Evolutionary conservation across 192 early-diverging fungal species (phyloP).

Genomic region (Geosiphon pyriformis): DNA sequence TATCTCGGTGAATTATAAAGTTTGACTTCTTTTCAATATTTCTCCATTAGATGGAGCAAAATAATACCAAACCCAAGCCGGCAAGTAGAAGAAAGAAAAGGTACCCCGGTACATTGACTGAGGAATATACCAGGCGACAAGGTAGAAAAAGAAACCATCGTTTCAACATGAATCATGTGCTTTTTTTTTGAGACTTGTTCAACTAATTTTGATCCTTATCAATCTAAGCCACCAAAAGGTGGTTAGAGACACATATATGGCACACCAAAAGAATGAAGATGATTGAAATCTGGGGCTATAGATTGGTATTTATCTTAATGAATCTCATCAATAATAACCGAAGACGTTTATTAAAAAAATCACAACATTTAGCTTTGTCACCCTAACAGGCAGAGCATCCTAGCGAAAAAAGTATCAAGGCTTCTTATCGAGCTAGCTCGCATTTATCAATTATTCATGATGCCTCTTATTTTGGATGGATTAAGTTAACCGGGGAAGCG

Average conservation of each 20-base stretch:
- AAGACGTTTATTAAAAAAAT: slow-evolving; percentile 22
- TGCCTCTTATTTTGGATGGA: slow-evolving; percentile 68
- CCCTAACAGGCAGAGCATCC: slow-evolving; percentile 64
- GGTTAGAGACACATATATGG: slow-evolving; percentile 98
- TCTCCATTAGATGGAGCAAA: slow-evolving; percentile 8
- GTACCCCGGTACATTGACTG: background rate
- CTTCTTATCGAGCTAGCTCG: slow-evolving; percentile 69
- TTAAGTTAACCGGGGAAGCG: slow-evolving; percentile 63
- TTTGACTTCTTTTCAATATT: too few relatives aligned
- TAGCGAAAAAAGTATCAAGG: slow-evolving; percentile 77
- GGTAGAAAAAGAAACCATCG: background rate
- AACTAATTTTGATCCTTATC: background rate
- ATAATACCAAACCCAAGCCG: slow-evolving; percentile 9
- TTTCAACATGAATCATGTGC: background rate
- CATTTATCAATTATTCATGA: slow-evolving; percentile 79
- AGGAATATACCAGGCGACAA: slow-evolving; percentile 20
- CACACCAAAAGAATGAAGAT: slow-evolving; percentile 98
- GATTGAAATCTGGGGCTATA: slow-evolving; percentile 75
- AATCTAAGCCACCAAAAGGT: slow-evolving; percentile 47
- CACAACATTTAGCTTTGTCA: background rate
- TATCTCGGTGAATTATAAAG: background rate
- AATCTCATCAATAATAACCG: background rate
- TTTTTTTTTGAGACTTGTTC: background rate
- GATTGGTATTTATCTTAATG: slow-evolving; percentile 43
- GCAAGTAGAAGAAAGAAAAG: slow-evolving; percentile 15